Evolutionary conservation across 1,284 basidiomycete genomes (phyloP), one percentile per base, ranked within the genome.

Genomic region (Chiua sp.): DNA sequence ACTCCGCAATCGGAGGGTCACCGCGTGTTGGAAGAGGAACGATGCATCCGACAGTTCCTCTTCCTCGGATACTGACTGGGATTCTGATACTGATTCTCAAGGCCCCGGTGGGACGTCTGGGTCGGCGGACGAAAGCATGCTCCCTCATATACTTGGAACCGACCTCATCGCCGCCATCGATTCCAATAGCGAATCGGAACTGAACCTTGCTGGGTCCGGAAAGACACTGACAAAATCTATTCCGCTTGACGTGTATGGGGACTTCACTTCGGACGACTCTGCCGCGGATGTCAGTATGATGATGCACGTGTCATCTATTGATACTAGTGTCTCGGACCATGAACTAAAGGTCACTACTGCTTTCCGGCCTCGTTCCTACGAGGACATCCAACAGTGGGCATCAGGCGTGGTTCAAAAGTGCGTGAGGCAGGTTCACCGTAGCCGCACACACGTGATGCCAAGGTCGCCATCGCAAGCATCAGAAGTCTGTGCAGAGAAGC

Each of bases 401-500:
- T 62, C 68, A 2, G 61, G 68, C 5, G 68, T 70, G 7, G 68
- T 73, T 51, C 68, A 69, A 39, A 72, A 71, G 53, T 72, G 64
- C 23, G 61, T 55, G 22, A 55, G 59, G 47, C 65, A 71, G 35
- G 68, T 65, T 42, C 61, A 56, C 33, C 63, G 50, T 35, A 57
- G 46, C 35, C 71, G 42, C 39, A 37, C 48, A 32, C 32, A 32
- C 1, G 47, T 30, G n/a, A 55, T 59, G 13, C 68, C 67, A 48
- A 57, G 18, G 2, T 74, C 69, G 23, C 70, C 72, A 12, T 71
- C 72, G 33, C 72, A 70, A 28, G 60, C 47, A 7, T 70, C 72
- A 47, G 72, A 74, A 16, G 52, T 71, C 28, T 70, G 69, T n/a
- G 70, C 72, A 22, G 69, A 70, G 59, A 71, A 60, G 50, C 69